Evolutionary conservation across 768 basidiomycete genomes (phyloP).

Genomic region (Lentinula edodes): DNA sequence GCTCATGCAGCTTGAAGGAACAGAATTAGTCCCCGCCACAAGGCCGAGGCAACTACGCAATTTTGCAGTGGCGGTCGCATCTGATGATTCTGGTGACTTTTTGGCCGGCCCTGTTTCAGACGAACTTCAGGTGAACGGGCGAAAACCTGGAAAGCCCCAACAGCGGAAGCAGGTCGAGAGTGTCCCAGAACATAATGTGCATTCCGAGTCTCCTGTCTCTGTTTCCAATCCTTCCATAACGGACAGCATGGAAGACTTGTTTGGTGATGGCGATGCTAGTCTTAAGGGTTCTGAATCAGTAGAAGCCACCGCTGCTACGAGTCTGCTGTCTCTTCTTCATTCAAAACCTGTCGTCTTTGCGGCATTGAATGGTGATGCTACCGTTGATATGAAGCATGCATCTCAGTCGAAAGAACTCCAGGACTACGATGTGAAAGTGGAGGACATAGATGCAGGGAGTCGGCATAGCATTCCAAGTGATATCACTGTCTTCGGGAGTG

Average conservation of each 20-base stretch:
- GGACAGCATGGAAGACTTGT: neutral
- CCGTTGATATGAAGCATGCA: neutral
- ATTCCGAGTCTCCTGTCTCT: neutral
- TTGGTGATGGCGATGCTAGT: neutral
- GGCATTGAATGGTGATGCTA: slow-evolving; percentile 5
- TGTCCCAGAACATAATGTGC: neutral
- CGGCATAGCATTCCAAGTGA: slow-evolving; percentile 55
- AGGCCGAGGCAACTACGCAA: neutral
- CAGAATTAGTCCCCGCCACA: neutral
- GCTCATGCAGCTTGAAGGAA: neutral
- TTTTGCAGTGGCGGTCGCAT: neutral
- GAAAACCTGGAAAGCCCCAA: neutral
- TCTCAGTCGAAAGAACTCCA: slow-evolving; percentile 9
- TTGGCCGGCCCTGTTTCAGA: neutral
- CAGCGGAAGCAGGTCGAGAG: slow-evolving; percentile 1
- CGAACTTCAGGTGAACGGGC: neutral
- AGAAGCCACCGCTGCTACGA: slow-evolving; percentile 5
- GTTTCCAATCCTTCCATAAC: neutral
- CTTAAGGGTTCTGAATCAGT: neutral
- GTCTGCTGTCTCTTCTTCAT: slow-evolving; percentile 3
- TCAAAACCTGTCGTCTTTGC: slow-evolving; percentile 1
- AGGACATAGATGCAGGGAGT: slow-evolving; percentile 33
- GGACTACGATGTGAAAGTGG: neutral
- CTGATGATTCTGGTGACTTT: neutral
- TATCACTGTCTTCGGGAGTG: slow-evolving; percentile 41